Percentiles rank a stretch among this genome's conserved stretches.
These are phyloP conservation scores for Leptodermis oblonga DNA, from an alignment of 257 asterid genomes.

Conservation along the genomic window DNA sequence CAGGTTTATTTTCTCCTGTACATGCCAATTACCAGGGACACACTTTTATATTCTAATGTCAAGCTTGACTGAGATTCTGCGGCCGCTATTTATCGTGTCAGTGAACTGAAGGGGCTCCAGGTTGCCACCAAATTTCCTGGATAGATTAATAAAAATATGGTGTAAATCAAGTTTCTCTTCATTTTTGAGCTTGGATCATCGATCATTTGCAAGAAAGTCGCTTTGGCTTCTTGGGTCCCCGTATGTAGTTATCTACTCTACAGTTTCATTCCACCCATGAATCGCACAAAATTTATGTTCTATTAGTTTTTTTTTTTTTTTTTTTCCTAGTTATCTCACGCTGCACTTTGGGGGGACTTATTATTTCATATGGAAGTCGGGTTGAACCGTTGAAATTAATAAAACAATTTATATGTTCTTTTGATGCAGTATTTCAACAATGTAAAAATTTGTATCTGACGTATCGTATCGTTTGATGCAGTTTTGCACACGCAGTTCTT, in stretches of 20 bases:
- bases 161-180: constrained; percentile 2
- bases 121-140: constrained; percentile 22
- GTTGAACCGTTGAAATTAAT: not conserved
- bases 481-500: too few relatives aligned
- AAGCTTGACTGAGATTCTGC: constrained; percentile 60
- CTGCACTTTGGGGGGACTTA: not conserved
- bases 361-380: not conserved
- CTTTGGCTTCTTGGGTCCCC: not conserved
- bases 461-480: too few relatives aligned
- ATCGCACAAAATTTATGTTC: not conserved
- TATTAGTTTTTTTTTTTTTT: not conserved
- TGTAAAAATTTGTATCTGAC: too few relatives aligned
- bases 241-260: not conserved
- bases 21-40: constrained; percentile 95
- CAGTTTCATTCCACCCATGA: not conserved
- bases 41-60: constrained; percentile 87
- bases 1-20: constrained; percentile 68
- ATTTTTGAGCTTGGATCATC: constrained; percentile 1
- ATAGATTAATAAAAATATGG: constrained; percentile 22
- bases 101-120: constrained; percentile 19
- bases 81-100: constrained; percentile 11
- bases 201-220: not conserved
- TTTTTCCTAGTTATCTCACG: not conserved
- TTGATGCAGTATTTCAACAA: not conserved
- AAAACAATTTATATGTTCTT: not conserved